Percentiles rank a stretch among this genome's conserved stretches.
These are phyloP conservation scores for Papiliotrema laurentii DNA, from an alignment of 1,284 basidiomycete species.

Conservation along the genomic window DNA sequence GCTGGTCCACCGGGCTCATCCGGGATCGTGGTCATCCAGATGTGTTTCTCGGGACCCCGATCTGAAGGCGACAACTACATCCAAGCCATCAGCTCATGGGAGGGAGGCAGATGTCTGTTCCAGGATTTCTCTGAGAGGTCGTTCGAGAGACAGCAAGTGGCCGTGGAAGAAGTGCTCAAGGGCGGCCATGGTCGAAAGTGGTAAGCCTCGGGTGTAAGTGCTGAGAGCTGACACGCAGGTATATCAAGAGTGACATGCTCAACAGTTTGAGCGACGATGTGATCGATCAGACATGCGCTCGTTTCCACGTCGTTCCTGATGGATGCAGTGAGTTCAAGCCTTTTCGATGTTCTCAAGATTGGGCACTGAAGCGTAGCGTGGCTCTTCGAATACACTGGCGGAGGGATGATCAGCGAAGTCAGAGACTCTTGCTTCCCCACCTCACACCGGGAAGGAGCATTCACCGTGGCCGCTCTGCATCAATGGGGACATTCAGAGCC, in stretches of 20 bases:
- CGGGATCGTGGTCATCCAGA: constrained; percentile 79
- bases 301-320: constrained; percentile 73
- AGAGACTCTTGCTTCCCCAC: constrained; percentile 68
- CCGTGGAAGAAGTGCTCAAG: constrained; percentile 78
- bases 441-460: constrained; percentile 68
- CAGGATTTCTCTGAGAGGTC: constrained; percentile 86
- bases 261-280: constrained; percentile 76
- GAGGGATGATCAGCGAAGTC: constrained; percentile 67
- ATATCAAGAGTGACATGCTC: constrained; percentile 75
- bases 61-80: constrained; percentile 73
- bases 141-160: constrained; percentile 82
- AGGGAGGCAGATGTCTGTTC: constrained; percentile 63
- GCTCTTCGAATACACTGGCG: constrained; percentile 79
- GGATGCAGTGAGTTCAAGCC: constrained; percentile 70
- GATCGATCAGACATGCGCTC: constrained; percentile 71
- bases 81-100: constrained; percentile 78
- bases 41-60: constrained; percentile 74
- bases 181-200: constrained; percentile 80
- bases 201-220: constrained; percentile 35
- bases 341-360: no score
- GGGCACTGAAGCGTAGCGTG: constrained; percentile 57
- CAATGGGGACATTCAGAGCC: constrained; percentile 74
- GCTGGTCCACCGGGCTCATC: constrained; percentile 75
- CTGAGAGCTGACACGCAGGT: constrained; percentile 39
- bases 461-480: constrained; percentile 82